phyloP scores from a whole-genome alignment of 1,284 basidiomycete species.

The Tetrapyrgos nigripes region DNA sequence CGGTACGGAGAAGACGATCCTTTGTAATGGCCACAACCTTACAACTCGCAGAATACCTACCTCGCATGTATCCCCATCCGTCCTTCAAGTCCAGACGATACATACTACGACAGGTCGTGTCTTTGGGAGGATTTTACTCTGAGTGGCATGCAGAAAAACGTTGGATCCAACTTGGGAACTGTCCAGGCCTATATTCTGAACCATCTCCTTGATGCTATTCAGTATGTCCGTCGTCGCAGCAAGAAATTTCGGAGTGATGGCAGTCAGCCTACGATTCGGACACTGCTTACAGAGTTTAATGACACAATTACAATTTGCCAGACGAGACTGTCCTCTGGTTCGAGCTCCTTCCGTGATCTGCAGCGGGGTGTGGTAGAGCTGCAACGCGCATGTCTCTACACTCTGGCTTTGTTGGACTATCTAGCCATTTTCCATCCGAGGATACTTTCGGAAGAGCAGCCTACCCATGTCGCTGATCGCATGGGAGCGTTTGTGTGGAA shows the following conservation, averaged over 20 bases:
- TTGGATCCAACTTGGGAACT: background rate
- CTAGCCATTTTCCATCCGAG: background rate
- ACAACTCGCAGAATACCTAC: background rate
- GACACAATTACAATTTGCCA: background rate
- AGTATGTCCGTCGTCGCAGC: background rate
- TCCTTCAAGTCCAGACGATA: background rate
- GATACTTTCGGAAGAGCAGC: background rate
- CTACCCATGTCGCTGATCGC: background rate
- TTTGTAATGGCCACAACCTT: slow-evolving; percentile 3
- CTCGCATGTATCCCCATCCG: background rate
- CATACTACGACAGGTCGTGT: background rate
- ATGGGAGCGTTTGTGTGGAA: slow-evolving; percentile 16
- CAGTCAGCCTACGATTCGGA: background rate
- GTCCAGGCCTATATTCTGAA: background rate
- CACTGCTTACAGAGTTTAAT: background rate
- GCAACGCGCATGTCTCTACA: background rate
- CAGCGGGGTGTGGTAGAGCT: background rate
- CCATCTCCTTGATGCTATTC: background rate
- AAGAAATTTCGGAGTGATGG: background rate
- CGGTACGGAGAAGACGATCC: slow-evolving; percentile 7
- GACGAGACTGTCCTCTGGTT: background rate
- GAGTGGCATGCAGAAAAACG: background rate
- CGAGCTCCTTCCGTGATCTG: background rate
- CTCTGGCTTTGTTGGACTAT: slow-evolving; percentile 1
- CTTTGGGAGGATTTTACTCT: background rate